Evolutionary conservation across 805 yeast genomes (phyloP), one percentile per base, ranked within the genome.

Genomic region (Kuraishia floccosa): DNA sequence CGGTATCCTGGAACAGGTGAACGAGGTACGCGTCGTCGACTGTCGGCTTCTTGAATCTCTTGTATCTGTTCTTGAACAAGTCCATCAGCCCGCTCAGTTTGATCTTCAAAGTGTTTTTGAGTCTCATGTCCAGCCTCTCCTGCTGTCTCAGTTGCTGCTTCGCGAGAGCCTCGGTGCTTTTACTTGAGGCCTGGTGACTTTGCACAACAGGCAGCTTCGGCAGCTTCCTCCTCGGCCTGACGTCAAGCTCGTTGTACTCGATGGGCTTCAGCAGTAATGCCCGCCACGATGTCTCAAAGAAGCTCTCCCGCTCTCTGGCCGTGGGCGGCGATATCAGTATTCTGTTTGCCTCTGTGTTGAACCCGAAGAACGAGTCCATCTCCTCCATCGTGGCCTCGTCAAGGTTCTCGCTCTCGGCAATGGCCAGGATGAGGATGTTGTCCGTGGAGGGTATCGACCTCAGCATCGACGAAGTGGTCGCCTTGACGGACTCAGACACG

Each of bases 21-120:
- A 72, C 61, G 30, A 89, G 58, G 10, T 66, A 60, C 12, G 66
- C 58, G 39, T 86, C 96, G 35, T 89, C 97, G 34, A 91, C 72
- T 0, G 82, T 65, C 1, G 98, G 97, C 46, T 87, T 91, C 44
- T 77, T 79, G 60, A 91, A 91, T 34, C 95, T 63, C 46, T 85
- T 85, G 50, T 89, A 91, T 29, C 96, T 65, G 35, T 63, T 74
- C 49, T 87, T 86, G 60, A 89, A 81, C 15, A 83, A 56, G 39
- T 91, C 97, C 91, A 91, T 82, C 25, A 91, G 57, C 1, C 83
- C 87, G 5, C 94, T 77, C 19, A 91, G 62, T 51, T 82, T 86
- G 35, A 91, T 74, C 52, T 89, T 91, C 35, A 91, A 58, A 11
- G 82, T 65, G 50, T 89, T 89, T 50, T 86, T 86, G 36, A 89